phyloP scores from a whole-genome alignment of 192 early-diverging fungal species.

The Geranomyces variabilis region DNA sequence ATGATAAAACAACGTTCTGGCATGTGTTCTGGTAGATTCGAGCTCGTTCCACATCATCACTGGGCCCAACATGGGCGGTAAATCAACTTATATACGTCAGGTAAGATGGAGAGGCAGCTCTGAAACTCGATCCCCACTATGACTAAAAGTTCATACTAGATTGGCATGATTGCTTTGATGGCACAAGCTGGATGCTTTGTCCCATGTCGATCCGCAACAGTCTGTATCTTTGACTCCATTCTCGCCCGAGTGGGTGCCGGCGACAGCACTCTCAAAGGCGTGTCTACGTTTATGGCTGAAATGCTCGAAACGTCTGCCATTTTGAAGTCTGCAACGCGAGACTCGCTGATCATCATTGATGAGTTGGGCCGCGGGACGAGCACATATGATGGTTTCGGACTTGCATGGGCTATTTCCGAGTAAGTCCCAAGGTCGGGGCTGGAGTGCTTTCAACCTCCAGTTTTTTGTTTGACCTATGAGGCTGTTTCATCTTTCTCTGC shows the following conservation, averaged over 20 bases:
- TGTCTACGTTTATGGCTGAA: conserved; percentile 87
- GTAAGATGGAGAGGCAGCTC: conserved; percentile 35
- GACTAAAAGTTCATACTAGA: too few species aligned
- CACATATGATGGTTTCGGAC: conserved; percentile 95
- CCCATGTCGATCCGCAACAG: conserved; percentile 71
- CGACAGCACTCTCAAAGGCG: conserved; percentile 88
- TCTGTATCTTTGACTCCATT: conserved; percentile 85
- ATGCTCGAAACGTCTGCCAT: conserved; percentile 87
- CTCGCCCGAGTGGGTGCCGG: conserved; percentile 92
- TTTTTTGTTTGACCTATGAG: background rate
- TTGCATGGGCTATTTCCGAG: conserved; percentile 98
- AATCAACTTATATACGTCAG: conserved; percentile 96
- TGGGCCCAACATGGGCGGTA: conserved; percentile 99
- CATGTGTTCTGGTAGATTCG: conserved; percentile 18
- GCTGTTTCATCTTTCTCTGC: conserved; percentile 5
- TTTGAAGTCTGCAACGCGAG: conserved; percentile 68
- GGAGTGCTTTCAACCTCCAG: background rate
- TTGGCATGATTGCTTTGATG: conserved; percentile 91
- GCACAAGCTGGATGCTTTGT: conserved; percentile 95
- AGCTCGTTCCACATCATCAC: conserved; percentile 85
- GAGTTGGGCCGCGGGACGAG: conserved; percentile 97
- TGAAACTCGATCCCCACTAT: background rate
- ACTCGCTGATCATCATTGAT: conserved; percentile 83
- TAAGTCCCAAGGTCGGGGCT: conserved; percentile 45
- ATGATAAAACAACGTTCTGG: too few species aligned